phyloP scores from a whole-genome alignment of 73 alveolate genomes.

The Stentor coeruleus region DNA sequence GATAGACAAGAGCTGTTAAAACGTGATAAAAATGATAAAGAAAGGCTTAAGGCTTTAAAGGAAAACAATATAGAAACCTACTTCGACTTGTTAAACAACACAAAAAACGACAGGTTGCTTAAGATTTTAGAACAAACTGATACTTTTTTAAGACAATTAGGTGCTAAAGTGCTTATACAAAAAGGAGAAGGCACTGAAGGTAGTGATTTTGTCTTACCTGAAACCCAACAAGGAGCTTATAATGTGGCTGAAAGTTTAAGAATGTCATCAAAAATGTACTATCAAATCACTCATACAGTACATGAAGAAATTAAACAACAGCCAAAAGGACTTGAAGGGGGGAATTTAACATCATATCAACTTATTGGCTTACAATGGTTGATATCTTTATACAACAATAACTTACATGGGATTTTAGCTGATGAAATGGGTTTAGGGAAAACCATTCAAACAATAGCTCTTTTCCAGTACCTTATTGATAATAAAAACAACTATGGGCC shows the following conservation, averaged over 20 bases:
- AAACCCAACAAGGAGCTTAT: background rate
- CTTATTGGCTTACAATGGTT: slow-evolving; percentile 93
- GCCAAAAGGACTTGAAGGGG: slow-evolving; percentile 85
- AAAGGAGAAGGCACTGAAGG: slow-evolving; percentile 55
- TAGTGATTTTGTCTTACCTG: slow-evolving; percentile 22
- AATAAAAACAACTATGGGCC: slow-evolving; percentile 87
- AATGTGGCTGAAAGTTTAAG: slow-evolving; percentile 27
- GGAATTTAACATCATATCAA: slow-evolving; percentile 74
- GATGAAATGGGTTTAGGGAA: slow-evolving; percentile 99
- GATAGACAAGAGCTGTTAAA: slow-evolving; percentile 78
- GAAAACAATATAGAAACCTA: slow-evolving; percentile 93
- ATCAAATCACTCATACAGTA: slow-evolving; percentile 87
- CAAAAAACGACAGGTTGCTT: slow-evolving; percentile 90
- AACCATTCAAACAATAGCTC: slow-evolving; percentile 94
- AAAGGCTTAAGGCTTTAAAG: slow-evolving; percentile 66
- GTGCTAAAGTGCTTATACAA: slow-evolving; percentile 90
- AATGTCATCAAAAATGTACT: slow-evolving; percentile 77
- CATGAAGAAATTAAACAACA: slow-evolving; percentile 82
- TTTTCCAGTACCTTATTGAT: slow-evolving; percentile 90
- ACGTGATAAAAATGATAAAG: slow-evolving; percentile 48
- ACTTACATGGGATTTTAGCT: slow-evolving; percentile 95
- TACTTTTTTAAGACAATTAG: slow-evolving; percentile 86
- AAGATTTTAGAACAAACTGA: slow-evolving; percentile 94
- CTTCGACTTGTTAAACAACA: slow-evolving; percentile 69
- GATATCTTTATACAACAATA: slow-evolving; percentile 91